A percentile compares a stretch with the other conserved stretches of the same genome.
These are phyloP conservation scores for Komagataella kurtzmanii DNA, from an alignment of 805 yeast species.

Conservation along the genomic window DNA sequence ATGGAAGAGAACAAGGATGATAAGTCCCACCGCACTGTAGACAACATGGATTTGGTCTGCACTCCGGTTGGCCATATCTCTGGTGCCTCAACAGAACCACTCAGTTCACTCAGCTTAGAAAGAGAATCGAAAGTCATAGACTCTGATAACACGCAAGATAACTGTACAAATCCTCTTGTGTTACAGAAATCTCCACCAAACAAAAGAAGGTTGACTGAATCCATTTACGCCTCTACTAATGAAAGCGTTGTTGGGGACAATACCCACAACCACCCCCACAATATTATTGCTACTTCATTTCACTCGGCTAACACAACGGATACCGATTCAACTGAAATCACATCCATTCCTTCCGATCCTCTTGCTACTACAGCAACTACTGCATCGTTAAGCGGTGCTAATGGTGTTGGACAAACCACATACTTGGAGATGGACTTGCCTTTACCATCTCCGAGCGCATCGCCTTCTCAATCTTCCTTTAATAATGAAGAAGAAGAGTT, in stretches of 20 bases:
- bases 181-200: neutral
- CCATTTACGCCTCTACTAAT: neutral
- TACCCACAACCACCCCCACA: neutral
- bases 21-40: neutral
- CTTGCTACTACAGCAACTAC: neutral
- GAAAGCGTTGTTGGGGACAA: neutral
- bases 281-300: neutral
- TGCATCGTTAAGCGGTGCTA: neutral
- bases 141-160: neutral
- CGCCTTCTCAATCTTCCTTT: slow-evolving; percentile 29
- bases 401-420: neutral
- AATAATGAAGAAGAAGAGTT: slow-evolving; percentile 9
- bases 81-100: neutral
- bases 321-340: neutral
- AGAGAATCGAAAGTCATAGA: neutral
- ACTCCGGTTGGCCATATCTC: neutral
- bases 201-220: neutral
- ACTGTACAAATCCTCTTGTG: neutral
- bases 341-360: neutral
- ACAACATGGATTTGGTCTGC: neutral
- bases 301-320: neutral
- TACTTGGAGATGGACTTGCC: neutral
- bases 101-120: neutral
- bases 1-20: neutral
- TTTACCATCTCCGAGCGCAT: slow-evolving; percentile 57